phyloP scores from a whole-genome alignment of 2,329 filamentous ascomycete genomes.

The Fusarium avenaceum region DNA sequence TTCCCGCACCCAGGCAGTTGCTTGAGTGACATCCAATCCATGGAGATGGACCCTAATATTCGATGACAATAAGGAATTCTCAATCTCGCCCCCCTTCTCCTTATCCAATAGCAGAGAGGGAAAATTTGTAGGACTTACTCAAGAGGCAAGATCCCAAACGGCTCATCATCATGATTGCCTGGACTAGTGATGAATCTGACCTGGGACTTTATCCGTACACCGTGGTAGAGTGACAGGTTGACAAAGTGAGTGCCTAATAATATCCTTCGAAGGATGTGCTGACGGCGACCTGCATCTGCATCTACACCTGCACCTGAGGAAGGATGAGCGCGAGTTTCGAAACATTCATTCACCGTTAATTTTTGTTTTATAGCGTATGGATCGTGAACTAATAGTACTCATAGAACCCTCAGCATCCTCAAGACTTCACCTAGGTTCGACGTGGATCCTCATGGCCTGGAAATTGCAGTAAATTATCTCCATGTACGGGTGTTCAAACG shows the following conservation, averaged over 20 bases:
- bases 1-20: constrained; percentile 18
- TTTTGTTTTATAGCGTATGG: constrained; percentile 35
- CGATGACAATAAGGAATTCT: constrained; percentile 27
- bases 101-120: background rate
- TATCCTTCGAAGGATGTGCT: constrained; percentile 36
- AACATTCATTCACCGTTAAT: constrained; percentile 43
- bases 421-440: background rate
- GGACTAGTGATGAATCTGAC: background rate
- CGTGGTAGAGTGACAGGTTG: no score
- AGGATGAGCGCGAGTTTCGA: constrained; percentile 27
- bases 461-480: constrained; percentile 41
- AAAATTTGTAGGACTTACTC: constrained; percentile 3
- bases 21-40: constrained; percentile 40
- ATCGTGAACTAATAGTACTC: constrained; percentile 18
- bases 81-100: constrained; percentile 6
- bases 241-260: constrained; percentile 7
- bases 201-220: background rate
- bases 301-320: constrained; percentile 17
- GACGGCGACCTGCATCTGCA: constrained; percentile 37
- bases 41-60: constrained; percentile 16
- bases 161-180: constrained; percentile 15
- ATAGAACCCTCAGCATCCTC: background rate
- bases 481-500: constrained; percentile 29
- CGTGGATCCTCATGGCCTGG: constrained; percentile 41
- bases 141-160: constrained; percentile 16